These are phyloP conservation scores for Talaromyces ruber DNA, from an alignment of 495 filamentous ascomycete genomes.

Conservation along the genomic window DNA sequence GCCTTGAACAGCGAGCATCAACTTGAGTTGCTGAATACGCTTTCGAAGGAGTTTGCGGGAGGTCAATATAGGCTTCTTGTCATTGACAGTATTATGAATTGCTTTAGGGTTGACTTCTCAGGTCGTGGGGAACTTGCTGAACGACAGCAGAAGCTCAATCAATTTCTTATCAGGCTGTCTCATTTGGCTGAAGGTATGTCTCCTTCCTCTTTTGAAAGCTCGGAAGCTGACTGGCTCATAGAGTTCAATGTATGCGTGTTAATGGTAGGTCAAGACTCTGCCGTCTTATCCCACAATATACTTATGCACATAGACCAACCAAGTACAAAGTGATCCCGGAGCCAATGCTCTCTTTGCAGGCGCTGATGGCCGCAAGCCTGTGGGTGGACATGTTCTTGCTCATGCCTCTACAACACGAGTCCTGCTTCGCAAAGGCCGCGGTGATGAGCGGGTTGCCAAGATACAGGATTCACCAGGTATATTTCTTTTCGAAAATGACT, in stretches of 20 bases:
- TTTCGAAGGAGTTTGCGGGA: conserved; percentile 56
- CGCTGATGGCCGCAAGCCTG: conserved; percentile 66
- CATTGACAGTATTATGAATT: conserved; percentile 74
- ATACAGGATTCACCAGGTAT: conserved; percentile 68
- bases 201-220: not conserved
- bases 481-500: conserved; percentile 9
- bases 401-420: conserved; percentile 71
- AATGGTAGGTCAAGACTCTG: conserved; percentile 39
- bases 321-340: conserved; percentile 76
- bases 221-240: conserved; percentile 11
- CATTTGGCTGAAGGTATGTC: conserved; percentile 63
- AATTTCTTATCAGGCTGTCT: conserved; percentile 59
- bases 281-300: not conserved
- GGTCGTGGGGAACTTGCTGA: conserved; percentile 71
- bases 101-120: conserved; percentile 66
- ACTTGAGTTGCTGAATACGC: conserved; percentile 57
- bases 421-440: conserved; percentile 66
- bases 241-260: conserved; percentile 74
- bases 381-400: conserved; percentile 72
- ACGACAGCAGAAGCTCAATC: conserved; percentile 66
- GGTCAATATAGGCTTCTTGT: conserved; percentile 66
- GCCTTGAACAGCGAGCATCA: conserved; percentile 73
- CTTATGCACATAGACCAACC: conserved; percentile 51
- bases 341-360: conserved; percentile 72
- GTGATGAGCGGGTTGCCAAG: conserved; percentile 74